Base-by-base conservation (phyloP, 768 basidiomycete genomes). In the Xerocomellus intermedius region DNA sequence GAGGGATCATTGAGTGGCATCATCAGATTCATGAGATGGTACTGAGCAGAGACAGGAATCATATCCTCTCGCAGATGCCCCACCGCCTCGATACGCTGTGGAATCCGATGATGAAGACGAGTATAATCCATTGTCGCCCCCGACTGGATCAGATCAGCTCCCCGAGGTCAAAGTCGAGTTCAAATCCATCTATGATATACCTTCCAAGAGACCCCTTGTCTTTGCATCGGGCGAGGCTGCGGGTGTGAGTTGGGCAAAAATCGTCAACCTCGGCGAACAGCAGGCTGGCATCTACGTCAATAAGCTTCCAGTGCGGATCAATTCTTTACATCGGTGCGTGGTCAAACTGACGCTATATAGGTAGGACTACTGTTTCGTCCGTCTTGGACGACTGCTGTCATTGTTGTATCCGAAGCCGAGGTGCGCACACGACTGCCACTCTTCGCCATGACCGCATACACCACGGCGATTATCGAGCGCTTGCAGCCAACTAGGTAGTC, bases 51-150 rank as follows among this genome's bases (percentile, higher is more conserved):
- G 19, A 30, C 22, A 81, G 83, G 79, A 84, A 56, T 55, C 75
- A 24, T 78, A 86, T 63, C 82, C 83, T 2, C 74, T 85, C 19
- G 77, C 77, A 54, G 84, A 86, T 62, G 73, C 73, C 46, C 71
- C 73, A 4, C 82, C 85, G 2, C 82, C 85, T 35, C 78, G 85
- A 51, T 76, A 87, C 56, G 80, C 80, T 36, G 69, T 86, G 46
- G 85, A 87, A 62, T 85, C 84, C 5, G 85, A 87, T 56, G 84
- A 85, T n/a, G 84, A 84, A 55, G 85, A 86, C 48, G 83, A 86
- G 61, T 74, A 75, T 56, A 79, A 80, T 50, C 80, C 80, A 14
- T 65, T 77, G 3, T 61, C 66, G 4, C 26, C 43, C 2, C 32
- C 53, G 24, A 41, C 45, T n/a, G 21, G 16, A 19, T 42, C 60